Evolutionary conservation across 179 eudicot genomes (phyloP).

Genomic region (Amaranthus tricolor): DNA sequence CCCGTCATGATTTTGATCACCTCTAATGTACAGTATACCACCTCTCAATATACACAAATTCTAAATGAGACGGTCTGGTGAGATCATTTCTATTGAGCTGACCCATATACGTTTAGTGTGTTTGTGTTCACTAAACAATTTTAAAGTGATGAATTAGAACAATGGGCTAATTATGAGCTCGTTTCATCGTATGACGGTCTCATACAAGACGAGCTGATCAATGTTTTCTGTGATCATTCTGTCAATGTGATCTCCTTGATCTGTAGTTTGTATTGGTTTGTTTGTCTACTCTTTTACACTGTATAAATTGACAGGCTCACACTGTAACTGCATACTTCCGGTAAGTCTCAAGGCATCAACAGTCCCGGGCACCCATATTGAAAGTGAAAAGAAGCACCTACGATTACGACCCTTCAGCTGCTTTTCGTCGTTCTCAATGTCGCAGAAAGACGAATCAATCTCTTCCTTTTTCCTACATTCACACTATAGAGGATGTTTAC

Average conservation of each 20-base stretch:
- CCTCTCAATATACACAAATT: too few species aligned
- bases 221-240: neutral
- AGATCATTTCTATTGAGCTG: too few species aligned
- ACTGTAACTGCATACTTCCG: conserved; percentile 76
- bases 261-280: neutral
- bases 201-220: too few species aligned
- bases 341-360: conserved; percentile 51
- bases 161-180: too few species aligned
- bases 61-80: too few species aligned
- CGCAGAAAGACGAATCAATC: conserved; percentile 35
- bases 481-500: conserved; percentile 37
- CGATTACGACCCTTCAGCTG: conserved; percentile 28
- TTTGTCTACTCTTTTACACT: neutral
- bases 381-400: conserved; percentile 37
- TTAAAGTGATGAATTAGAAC: too few species aligned
- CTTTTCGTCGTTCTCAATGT: conserved; percentile 38
- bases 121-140: too few species aligned
- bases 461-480: conserved; percentile 38
- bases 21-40: too few species aligned
- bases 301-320: conserved; percentile 50
- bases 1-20: too few species aligned
- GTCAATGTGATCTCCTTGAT: neutral
- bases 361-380: conserved; percentile 23
- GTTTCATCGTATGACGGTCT: too few species aligned
- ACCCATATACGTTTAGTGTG: too few species aligned